Conservation (phyloP, 495 filamentous ascomycete genomes). For the Delitschia confertaspora region DNA sequence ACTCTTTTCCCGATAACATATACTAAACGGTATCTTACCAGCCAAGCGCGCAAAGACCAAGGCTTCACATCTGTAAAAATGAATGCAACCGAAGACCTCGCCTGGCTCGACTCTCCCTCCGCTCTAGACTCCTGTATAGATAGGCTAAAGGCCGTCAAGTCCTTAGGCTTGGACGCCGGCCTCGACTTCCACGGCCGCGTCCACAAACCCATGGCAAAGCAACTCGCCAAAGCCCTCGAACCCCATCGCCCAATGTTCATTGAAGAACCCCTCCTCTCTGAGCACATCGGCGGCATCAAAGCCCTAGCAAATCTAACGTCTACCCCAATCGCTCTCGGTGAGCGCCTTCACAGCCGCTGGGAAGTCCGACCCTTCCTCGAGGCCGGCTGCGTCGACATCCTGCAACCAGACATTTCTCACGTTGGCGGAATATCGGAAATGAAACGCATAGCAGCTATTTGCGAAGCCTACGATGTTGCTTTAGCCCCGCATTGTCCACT, state of each 20-base stretch:
- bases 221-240: conserved; percentile 61
- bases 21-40: conserved; percentile 10
- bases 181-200: conserved; percentile 73
- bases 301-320: conserved; percentile 52
- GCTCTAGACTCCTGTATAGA: conserved; percentile 58
- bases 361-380: conserved; percentile 68
- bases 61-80: conserved; percentile 70
- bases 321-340: conserved; percentile 65
- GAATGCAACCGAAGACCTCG: conserved; percentile 72
- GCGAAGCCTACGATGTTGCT: conserved; percentile 69
- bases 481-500: conserved; percentile 71
- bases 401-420: conserved; percentile 71
- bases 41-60: conserved; percentile 55
- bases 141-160: conserved; percentile 59
- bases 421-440: conserved; percentile 70
- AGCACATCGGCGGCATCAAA: conserved; percentile 63
- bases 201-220: conserved; percentile 73
- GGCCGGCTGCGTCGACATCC: conserved; percentile 58
- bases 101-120: conserved; percentile 67
- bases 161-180: conserved; percentile 59
- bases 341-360: conserved; percentile 67
- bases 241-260: conserved; percentile 69
- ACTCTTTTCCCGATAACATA: neutral
- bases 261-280: conserved; percentile 66
- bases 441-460: conserved; percentile 61